These are phyloP conservation scores for Themeda triandra DNA, from an alignment of 176 grass and related monocot species.

Conservation along the genomic window DNA sequence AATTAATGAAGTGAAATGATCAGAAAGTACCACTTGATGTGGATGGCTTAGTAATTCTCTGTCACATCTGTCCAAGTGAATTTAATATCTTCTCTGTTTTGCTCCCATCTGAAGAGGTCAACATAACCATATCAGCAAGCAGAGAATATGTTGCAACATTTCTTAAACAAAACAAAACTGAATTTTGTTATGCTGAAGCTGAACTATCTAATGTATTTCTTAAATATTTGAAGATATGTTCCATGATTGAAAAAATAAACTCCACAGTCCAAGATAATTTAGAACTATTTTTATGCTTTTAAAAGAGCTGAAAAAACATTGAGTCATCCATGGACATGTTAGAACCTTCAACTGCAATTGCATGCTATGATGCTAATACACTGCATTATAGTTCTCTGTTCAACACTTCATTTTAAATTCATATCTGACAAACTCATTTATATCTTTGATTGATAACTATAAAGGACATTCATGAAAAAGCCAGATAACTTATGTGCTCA, in stretches of 20 bases:
- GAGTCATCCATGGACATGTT: not conserved
- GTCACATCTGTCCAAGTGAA: constrained; percentile 78
- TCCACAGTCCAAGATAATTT: not conserved
- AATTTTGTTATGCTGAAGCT: constrained; percentile 3
- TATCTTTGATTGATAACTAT: not conserved
- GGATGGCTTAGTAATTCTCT: constrained; percentile 43
- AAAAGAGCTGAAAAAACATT: not conserved
- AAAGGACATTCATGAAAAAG: not conserved
- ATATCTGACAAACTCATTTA: not conserved
- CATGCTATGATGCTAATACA: not conserved
- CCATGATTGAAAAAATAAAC: not conserved
- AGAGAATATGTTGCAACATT: constrained; percentile 3
- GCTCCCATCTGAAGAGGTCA: constrained; percentile 72
- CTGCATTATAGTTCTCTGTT: not conserved
- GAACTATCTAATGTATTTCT: constrained; percentile 7
- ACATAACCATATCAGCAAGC: constrained; percentile 39
- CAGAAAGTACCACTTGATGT: constrained; percentile 44
- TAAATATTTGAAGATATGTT: not conserved
- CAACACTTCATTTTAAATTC: not conserved
- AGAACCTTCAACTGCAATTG: not conserved
- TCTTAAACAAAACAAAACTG: constrained; percentile 22
- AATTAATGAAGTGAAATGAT: not conserved
- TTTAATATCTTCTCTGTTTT: constrained; percentile 67
- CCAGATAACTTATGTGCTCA: not conserved
- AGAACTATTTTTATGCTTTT: not conserved